These are phyloP conservation scores for Neurospora sp. DNA, from an alignment of 495 filamentous ascomycete genomes.

Conservation along the genomic window DNA sequence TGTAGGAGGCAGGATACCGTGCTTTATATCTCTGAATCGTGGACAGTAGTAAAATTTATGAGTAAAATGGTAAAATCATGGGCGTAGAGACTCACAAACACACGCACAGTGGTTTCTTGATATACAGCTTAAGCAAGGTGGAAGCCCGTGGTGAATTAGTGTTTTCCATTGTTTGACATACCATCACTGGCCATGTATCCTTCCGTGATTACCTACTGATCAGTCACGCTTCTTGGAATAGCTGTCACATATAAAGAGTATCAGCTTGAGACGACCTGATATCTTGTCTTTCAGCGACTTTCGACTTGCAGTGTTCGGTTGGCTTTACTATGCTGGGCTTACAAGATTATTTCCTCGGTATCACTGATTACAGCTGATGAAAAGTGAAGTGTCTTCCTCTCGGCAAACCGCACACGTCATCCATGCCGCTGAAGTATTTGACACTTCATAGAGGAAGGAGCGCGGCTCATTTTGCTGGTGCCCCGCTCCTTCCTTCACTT, in stretches of 20 bases:
- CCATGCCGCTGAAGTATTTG: background rate
- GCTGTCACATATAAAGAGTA: background rate
- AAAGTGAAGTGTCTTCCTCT: background rate
- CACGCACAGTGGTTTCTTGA: background rate
- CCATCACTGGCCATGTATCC: background rate
- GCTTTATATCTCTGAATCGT: background rate
- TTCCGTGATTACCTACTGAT: background rate
- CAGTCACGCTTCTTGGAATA: background rate
- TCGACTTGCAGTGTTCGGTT: background rate
- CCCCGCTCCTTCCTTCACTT: background rate
- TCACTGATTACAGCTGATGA: background rate
- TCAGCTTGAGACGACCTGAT: background rate
- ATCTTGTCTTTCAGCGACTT: background rate
- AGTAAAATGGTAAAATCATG: background rate
- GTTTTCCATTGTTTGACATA: background rate
- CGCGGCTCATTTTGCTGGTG: background rate
- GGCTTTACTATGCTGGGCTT: background rate
- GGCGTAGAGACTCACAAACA: background rate
- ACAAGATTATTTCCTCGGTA: background rate
- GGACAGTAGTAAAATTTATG: background rate
- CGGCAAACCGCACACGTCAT: background rate
- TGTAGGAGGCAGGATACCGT: accelerated
- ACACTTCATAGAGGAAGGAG: background rate
- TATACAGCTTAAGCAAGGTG: background rate
- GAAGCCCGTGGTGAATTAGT: background rate